Evolutionary conservation across 208 protist genomes (phyloP).

Genomic region (Acanthamoeba castellanii): DNA sequence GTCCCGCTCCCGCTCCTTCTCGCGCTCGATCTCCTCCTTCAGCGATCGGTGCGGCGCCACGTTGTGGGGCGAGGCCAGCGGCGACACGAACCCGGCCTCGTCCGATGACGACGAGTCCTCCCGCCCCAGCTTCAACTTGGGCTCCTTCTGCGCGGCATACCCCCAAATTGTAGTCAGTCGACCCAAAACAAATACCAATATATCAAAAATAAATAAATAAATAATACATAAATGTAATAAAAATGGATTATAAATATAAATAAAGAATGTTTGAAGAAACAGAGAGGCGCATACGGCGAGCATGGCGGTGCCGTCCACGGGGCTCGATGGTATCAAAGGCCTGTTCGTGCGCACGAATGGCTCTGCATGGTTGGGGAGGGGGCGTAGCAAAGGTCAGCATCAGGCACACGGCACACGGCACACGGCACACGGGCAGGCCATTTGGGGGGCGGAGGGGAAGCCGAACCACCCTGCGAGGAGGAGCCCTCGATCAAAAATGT

Average conservation of each 20-base stretch:
- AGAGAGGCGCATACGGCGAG: neutral
- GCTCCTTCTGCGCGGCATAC: neutral
- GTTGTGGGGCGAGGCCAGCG: slow-evolving; percentile 25
- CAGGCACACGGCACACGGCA: too few relatives aligned
- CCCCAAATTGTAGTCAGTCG: too few relatives aligned
- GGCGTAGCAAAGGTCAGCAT: neutral
- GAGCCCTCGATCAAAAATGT: slow-evolving; percentile 34
- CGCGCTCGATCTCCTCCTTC: slow-evolving; percentile 40
- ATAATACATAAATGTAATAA: neutral
- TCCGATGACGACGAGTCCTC: slow-evolving; percentile 45
- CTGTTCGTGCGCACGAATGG: neutral
- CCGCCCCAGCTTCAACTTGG: neutral
- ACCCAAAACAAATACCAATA: neutral
- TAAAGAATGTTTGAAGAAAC: neutral
- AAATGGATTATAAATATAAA: neutral
- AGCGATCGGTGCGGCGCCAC: slow-evolving; percentile 34
- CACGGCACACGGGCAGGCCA: neutral
- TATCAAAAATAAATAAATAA: too few relatives aligned
- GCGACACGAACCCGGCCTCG: slow-evolving; percentile 23
- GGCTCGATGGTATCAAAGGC: slow-evolving; percentile 12
- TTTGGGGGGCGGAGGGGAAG: neutral
- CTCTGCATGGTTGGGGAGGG: neutral
- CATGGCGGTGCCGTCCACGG: slow-evolving; percentile 6
- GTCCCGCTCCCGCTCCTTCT: neutral
- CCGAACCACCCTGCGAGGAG: too few relatives aligned